Conservation (phyloP, 2,329 filamentous ascomycete genomes). For the Cladophialophora carrionii region DNA sequence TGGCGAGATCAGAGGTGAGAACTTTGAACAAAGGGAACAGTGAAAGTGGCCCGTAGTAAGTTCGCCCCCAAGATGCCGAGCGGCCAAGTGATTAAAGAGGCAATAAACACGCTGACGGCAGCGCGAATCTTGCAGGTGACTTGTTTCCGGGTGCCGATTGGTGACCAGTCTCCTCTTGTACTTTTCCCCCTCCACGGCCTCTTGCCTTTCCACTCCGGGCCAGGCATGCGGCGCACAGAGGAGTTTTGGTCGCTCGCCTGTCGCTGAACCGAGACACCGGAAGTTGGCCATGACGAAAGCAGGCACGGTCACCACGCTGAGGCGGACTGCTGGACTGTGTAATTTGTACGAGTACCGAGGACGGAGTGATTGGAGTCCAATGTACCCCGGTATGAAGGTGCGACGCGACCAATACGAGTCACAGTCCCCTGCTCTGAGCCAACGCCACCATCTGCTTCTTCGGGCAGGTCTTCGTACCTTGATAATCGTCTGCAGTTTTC, state of each 20-base stretch:
- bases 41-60: constrained; percentile 11
- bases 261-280: constrained; percentile 9
- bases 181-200: constrained; percentile 12
- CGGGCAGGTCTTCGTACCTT: not conserved
- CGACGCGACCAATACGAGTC: not conserved
- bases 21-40: constrained; percentile 14
- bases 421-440: not conserved
- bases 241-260: constrained; percentile 1
- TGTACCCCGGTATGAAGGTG: not conserved
- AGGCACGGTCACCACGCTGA: not conserved
- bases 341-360: not conserved
- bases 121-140: constrained; percentile 10
- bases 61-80: constrained; percentile 19
- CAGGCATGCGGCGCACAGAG: not conserved
- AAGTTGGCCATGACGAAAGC: not conserved
- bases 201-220: not conserved
- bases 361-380: too few relatives aligned
- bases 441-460: not conserved
- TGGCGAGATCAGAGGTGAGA: constrained; percentile 21
- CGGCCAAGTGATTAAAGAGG: constrained; percentile 5
- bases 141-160: constrained; percentile 9
- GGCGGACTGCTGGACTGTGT: not conserved
- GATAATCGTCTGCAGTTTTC: not conserved
- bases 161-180: constrained; percentile 13
- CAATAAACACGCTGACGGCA: not conserved